A percentile compares a stretch with the other conserved stretches of the same genome.
These are phyloP conservation scores for Backusella luteola DNA, from an alignment of 192 early-diverging fungal species.

Conservation along the genomic window DNA sequence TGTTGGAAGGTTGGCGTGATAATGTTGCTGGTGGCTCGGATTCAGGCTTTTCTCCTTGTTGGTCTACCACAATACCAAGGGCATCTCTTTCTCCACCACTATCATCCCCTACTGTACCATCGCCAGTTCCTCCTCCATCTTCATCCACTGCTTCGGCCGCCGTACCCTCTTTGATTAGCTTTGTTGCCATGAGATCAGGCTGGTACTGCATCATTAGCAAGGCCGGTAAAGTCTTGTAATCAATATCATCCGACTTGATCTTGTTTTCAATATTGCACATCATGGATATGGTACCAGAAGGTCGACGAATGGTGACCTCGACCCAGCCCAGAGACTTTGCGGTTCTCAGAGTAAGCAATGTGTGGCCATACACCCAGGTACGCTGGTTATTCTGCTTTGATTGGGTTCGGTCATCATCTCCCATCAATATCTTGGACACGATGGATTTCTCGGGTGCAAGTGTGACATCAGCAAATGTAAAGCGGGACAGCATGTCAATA, in stretches of 20 bases:
- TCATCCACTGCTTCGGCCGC: slow-evolving; percentile 6
- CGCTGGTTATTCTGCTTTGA: slow-evolving; percentile 39
- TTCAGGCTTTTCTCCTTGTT: background rate
- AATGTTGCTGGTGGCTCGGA: background rate
- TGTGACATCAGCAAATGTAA: slow-evolving; percentile 71
- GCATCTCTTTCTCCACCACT: background rate
- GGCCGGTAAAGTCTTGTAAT: slow-evolving; percentile 48
- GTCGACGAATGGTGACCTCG: slow-evolving; percentile 80
- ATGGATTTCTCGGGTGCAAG: slow-evolving; percentile 58
- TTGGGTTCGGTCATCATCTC: slow-evolving; percentile 37
- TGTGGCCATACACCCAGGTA: slow-evolving; percentile 86
- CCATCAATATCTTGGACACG: slow-evolving; percentile 54
- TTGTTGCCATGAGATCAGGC: slow-evolving; percentile 33
- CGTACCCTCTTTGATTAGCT: background rate
- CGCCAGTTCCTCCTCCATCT: slow-evolving; percentile 1
- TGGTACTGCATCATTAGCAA: slow-evolving; percentile 51
- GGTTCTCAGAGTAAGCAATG: slow-evolving; percentile 75
- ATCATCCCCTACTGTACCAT: background rate
- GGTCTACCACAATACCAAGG: background rate
- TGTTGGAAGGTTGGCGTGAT: background rate
- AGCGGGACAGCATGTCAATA: slow-evolving; percentile 90
- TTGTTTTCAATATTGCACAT: slow-evolving; percentile 70
- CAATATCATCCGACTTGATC: slow-evolving; percentile 47
- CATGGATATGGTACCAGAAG: slow-evolving; percentile 74
- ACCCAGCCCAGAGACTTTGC: slow-evolving; percentile 69